A percentile compares a stretch with the other conserved stretches of the same genome.
These are phyloP conservation scores for Nicotiana paniculata DNA, from an alignment of 257 asterid genomes.

Conservation along the genomic window DNA sequence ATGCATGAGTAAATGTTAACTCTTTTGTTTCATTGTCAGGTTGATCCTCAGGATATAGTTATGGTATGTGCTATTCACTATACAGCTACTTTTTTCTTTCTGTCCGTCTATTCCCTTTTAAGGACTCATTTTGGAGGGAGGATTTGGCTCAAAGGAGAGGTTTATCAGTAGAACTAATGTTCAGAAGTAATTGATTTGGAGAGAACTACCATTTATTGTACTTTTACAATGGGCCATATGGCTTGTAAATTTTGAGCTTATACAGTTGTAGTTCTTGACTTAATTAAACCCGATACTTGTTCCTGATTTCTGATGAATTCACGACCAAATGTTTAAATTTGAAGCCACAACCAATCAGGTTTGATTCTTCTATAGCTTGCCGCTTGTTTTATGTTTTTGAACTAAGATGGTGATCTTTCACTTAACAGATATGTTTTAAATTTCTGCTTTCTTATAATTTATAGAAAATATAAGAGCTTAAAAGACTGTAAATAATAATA, in stretches of 20 bases:
- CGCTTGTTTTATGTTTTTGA: no score
- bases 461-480: neutral
- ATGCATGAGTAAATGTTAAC: neutral
- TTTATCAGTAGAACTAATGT: neutral
- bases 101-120: neutral
- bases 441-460: neutral
- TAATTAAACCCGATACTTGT: neutral
- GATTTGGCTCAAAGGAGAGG: constrained; percentile 2
- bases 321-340: neutral
- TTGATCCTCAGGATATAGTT: constrained; percentile 95
- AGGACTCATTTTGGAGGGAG: neutral
- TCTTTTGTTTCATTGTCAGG: constrained; percentile 42
- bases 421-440: neutral
- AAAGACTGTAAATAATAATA: neutral
- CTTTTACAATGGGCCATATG: neutral
- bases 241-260: neutral
- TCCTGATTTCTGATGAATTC: neutral
- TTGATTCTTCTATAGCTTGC: no score
- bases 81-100: neutral
- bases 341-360: neutral
- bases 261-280: neutral
- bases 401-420: neutral
- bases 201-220: neutral
- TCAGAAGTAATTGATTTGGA: neutral
- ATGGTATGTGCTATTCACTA: constrained; percentile 49